Conservation (phyloP, 495 filamentous ascomycete genomes). For the Neurospora sp. region DNA sequence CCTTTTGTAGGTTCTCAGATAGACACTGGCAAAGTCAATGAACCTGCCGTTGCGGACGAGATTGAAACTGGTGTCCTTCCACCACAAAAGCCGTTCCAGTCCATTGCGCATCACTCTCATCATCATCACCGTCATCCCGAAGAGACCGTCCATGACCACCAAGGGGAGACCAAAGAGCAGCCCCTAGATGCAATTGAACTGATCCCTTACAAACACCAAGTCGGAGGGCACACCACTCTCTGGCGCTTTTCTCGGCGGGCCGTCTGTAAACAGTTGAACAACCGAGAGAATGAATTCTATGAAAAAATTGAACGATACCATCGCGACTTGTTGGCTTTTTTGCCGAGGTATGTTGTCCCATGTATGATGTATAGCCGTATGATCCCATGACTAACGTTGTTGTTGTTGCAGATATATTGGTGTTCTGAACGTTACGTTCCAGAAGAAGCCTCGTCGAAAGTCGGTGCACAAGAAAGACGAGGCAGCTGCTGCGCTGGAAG, state of each 20-base stretch:
- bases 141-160: constrained; percentile 38
- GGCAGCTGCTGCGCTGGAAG: constrained; percentile 8
- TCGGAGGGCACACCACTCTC: constrained; percentile 90
- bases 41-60: constrained; percentile 31
- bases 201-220: constrained; percentile 94
- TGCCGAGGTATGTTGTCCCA: constrained; percentile 65
- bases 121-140: constrained; percentile 11
- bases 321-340: constrained; percentile 77
- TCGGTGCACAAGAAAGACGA: constrained; percentile 44
- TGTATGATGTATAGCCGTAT: not conserved
- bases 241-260: constrained; percentile 92
- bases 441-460: constrained; percentile 64
- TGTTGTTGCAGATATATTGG: constrained; percentile 69
- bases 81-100: constrained; percentile 21
- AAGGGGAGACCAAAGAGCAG: constrained; percentile 35
- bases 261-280: constrained; percentile 96
- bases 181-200: constrained; percentile 88
- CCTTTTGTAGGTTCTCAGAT: constrained; percentile 21
- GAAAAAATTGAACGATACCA: constrained; percentile 87
- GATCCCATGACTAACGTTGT: constrained; percentile 8
- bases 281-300: constrained; percentile 96
- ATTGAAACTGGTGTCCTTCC: constrained; percentile 18
- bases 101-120: constrained; percentile 20
- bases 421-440: constrained; percentile 93
- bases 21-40: constrained; percentile 23